phyloP scores from a whole-genome alignment of 2,329 filamentous ascomycete genomes.

The Rhinocladiella mackenziei region DNA sequence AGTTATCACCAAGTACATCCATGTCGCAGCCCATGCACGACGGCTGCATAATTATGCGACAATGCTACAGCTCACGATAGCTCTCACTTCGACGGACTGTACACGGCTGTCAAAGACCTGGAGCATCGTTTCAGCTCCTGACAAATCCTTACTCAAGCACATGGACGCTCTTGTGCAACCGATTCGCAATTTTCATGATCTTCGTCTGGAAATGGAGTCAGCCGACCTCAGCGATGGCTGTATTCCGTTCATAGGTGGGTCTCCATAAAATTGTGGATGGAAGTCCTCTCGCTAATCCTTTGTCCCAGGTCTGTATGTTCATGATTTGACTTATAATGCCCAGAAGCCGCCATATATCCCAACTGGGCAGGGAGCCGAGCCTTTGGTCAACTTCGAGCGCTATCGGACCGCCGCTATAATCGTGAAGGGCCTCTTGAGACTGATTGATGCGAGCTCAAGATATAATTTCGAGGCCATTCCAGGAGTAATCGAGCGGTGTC shows the following conservation, averaged over 20 bases:
- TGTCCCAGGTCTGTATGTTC: constrained; percentile 55
- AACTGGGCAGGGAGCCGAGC: constrained; percentile 45
- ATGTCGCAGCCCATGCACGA: constrained; percentile 57
- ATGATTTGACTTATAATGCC: constrained; percentile 64
- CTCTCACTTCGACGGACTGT: constrained; percentile 57
- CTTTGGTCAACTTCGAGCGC: constrained; percentile 63
- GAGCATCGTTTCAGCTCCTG: constrained; percentile 52
- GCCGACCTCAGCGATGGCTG: constrained; percentile 57
- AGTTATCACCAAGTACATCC: constrained; percentile 60
- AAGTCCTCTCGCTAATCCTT: constrained; percentile 12
- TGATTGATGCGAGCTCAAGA: constrained; percentile 61
- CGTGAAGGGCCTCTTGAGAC: constrained; percentile 59
- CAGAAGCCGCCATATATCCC: constrained; percentile 60
- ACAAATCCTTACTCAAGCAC: constrained; percentile 53
- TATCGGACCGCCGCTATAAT: constrained; percentile 63
- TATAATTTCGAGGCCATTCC: constrained; percentile 57
- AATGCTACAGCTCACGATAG: constrained; percentile 62
- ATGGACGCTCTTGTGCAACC: constrained; percentile 61
- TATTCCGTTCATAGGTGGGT: constrained; percentile 61
- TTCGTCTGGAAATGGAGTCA: constrained; percentile 62
- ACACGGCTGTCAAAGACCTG: constrained; percentile 57
- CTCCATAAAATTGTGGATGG: not conserved
- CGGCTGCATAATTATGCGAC: constrained; percentile 62
- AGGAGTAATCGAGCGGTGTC: constrained; percentile 57
- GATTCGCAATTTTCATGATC: constrained; percentile 59